Evolutionary conservation across 2,329 filamentous ascomycete genomes (phyloP).

Genomic region (Nigrospora oryzae): DNA sequence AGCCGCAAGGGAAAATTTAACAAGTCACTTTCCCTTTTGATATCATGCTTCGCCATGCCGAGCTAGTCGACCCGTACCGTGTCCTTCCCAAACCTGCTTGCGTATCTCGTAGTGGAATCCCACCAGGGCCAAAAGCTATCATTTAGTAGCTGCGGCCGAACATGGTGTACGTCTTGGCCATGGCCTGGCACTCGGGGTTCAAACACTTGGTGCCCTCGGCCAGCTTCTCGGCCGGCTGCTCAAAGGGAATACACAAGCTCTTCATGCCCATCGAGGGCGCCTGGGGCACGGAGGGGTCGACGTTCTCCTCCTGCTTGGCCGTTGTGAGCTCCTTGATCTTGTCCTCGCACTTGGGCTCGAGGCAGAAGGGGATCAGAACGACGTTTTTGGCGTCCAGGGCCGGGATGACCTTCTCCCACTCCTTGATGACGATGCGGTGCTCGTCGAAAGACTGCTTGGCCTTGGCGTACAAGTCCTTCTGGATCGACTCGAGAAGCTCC

Average conservation of each 20-base stretch:
- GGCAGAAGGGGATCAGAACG: constrained; percentile 83
- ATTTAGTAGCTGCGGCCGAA: constrained; percentile 68
- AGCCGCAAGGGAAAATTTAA: background rate
- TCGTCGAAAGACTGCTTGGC: constrained; percentile 71
- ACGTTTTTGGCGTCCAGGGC: constrained; percentile 89
- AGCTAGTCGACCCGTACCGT: background rate
- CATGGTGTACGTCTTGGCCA: constrained; percentile 83
- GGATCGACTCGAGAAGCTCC: constrained; percentile 80
- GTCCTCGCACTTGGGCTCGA: constrained; percentile 77
- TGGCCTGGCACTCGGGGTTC: constrained; percentile 72
- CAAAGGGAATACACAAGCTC: constrained; percentile 67
- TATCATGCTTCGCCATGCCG: background rate
- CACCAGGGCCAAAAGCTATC: background rate
- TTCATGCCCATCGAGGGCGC: constrained; percentile 57
- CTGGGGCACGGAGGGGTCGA: constrained; percentile 41
- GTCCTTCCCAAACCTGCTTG: too few species aligned
- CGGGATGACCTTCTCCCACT: constrained; percentile 89
- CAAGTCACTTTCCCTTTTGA: background rate
- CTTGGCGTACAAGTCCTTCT: constrained; percentile 68
- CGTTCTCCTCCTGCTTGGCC: constrained; percentile 55
- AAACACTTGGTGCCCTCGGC: constrained; percentile 80
- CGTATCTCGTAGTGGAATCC: background rate
- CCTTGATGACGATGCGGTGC: constrained; percentile 72
- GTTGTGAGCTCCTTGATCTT: constrained; percentile 90
- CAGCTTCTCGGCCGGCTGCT: constrained; percentile 69